Percentiles rank a stretch among this genome's conserved stretches.
phyloP scores from a whole-genome alignment of 805 yeast species.

The Spathaspora passalidarum region DNA sequence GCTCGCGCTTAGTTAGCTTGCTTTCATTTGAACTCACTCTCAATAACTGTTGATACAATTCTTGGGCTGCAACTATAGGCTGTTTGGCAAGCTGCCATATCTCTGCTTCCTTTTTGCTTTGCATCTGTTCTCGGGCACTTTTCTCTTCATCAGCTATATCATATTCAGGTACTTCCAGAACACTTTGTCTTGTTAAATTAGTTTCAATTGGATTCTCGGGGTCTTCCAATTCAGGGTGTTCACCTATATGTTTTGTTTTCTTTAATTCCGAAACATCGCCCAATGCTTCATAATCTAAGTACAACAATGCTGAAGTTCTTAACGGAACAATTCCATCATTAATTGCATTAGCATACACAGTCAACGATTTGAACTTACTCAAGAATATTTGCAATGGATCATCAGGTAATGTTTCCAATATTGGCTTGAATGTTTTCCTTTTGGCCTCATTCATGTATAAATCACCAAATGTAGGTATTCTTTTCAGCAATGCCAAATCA shows the following conservation, averaged over 20 bases:
- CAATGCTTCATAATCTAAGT: constrained; percentile 41
- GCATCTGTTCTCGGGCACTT: not conserved
- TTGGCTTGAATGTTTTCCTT: constrained; percentile 23
- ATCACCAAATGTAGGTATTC: constrained; percentile 23
- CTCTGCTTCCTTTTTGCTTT: not conserved
- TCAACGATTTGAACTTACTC: constrained; percentile 27
- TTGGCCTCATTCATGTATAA: constrained; percentile 8
- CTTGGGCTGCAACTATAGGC: not conserved
- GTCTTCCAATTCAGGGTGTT: constrained; percentile 5
- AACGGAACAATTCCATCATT: constrained; percentile 47
- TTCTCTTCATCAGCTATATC: constrained; percentile 4
- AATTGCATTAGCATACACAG: constrained; percentile 42
- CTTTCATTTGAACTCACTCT: constrained; percentile 5
- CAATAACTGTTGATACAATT: constrained; percentile 16
- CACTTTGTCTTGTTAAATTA: constrained; percentile 12
- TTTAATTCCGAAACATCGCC: constrained; percentile 35
- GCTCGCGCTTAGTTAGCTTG: constrained; percentile 12
- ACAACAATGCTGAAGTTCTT: constrained; percentile 40
- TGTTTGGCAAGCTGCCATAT: not conserved
- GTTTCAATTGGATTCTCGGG: constrained; percentile 7
- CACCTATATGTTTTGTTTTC: constrained; percentile 9
- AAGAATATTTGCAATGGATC: constrained; percentile 34
- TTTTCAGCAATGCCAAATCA: constrained; percentile 38
- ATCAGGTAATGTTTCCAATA: constrained; percentile 39
- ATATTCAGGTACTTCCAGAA: constrained; percentile 34